Base-by-base conservation (phyloP, 176 grass and related monocot species). In the Bromus sterilis region DNA sequence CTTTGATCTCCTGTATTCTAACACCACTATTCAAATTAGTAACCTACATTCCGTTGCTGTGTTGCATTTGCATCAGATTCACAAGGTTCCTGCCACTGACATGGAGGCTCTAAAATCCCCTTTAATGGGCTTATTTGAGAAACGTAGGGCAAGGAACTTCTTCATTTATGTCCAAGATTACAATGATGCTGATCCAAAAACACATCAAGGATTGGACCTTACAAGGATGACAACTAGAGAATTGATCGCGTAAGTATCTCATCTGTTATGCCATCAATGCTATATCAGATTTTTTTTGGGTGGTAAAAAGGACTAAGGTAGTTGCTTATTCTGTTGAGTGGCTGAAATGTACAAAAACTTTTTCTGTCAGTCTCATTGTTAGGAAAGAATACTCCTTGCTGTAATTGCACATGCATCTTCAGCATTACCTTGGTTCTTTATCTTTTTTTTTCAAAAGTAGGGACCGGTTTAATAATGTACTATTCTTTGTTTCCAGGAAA, bases 81-180 rank as follows among this genome's bases (percentile, higher is more conserved):
- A 97, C 65, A 97, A 97, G 79, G 94, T 93, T 82, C 91, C 91
- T 82, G 91, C 88, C 10, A 97, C 89, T 46, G 94, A 97, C 62
- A 89, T 97, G 85, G 91, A 97, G 89, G 94, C 94, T 82, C 53
- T 97, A 9, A 94, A 79, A 31, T 97, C 94, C 28, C 91, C 94
- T 76, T 82, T 97, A 74, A 97, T 92, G 94, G 94, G 89, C 30
- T 8, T 97, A 23, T 92, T 97, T 88, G 94, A 97, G 82, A 97
- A 97, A 71, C 91, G 89, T n/a, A 88, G 94, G 84, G 94, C 94
- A 81, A 89, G 89, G 44, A 90, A 86, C 42, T 97, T 97, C 69
- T 91, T 94, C 44, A 84, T 97, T 82, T 97, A 97, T 77, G 89
- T 97, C 29, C 91, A 97, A 85, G 79, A 94, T 79, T 97, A 92